These are phyloP conservation scores for Penicillium sclerotiorum DNA, from an alignment of 2,329 filamentous ascomycete genomes.

Conservation along the genomic window DNA sequence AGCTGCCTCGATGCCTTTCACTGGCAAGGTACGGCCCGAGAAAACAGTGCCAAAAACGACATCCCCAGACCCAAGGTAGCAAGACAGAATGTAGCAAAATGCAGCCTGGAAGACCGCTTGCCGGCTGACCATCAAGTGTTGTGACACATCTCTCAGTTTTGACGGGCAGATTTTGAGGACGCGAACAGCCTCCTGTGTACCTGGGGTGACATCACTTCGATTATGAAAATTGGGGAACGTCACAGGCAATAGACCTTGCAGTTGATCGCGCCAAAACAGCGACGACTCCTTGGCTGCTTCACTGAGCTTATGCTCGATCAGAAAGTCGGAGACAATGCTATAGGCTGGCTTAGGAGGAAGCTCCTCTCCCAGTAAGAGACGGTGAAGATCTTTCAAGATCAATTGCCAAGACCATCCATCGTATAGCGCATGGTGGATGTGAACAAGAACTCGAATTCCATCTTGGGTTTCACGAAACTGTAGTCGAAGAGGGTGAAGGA, in stretches of 20 bases:
- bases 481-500: conserved; percentile 65
- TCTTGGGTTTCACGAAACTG: conserved; percentile 50
- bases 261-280: conserved; percentile 70
- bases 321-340: conserved; percentile 57
- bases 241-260: conserved; percentile 59
- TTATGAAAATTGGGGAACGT: conserved; percentile 63
- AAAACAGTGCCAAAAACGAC: conserved; percentile 76
- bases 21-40: conserved; percentile 75
- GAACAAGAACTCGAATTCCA: conserved; percentile 46
- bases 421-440: conserved; percentile 82
- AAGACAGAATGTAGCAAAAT: conserved; percentile 65
- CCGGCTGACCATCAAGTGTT: conserved; percentile 55
- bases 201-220: conserved; percentile 25
- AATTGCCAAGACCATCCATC: conserved; percentile 93
- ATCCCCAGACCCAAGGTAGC: conserved; percentile 66
- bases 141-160: conserved; percentile 41
- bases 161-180: conserved; percentile 39
- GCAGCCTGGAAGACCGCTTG: conserved; percentile 78
- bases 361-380: conserved; percentile 46
- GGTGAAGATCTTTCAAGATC: conserved; percentile 66
- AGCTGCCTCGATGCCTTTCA: conserved; percentile 70
- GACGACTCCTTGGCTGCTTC: conserved; percentile 47
- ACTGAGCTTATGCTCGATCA: conserved; percentile 33
- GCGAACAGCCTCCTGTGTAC: conserved; percentile 30
- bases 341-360: conserved; percentile 60